phyloP scores from a whole-genome alignment of 83 land plant genomes.

The Picea abies region DNA sequence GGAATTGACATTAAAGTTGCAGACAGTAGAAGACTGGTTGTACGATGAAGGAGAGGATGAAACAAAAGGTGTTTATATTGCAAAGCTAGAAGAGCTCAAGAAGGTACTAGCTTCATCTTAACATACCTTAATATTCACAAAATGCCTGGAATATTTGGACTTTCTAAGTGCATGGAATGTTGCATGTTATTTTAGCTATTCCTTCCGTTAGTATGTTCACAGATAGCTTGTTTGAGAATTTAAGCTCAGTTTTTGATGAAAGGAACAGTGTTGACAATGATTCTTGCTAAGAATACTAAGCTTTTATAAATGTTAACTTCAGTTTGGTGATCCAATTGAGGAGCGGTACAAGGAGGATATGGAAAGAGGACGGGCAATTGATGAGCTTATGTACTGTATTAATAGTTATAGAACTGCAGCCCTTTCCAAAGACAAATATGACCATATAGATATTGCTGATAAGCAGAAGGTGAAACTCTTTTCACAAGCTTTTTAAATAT shows the following conservation, averaged over 20 bases:
- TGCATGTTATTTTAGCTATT: neutral
- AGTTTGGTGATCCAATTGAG: constrained; percentile 78
- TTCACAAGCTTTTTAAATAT: neutral
- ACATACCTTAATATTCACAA: neutral
- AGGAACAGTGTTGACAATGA: too few species aligned
- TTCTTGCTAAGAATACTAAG: too few species aligned
- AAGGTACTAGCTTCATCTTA: constrained; percentile 41
- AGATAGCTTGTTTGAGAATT: too few species aligned
- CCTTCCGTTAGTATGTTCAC: neutral
- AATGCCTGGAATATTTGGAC: neutral
- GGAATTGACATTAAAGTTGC: constrained; percentile 59
- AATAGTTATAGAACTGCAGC: constrained; percentile 92
- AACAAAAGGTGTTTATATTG: constrained; percentile 69
- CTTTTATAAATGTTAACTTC: constrained; percentile 4
- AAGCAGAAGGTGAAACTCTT: constrained; percentile 78
- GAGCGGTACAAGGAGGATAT: constrained; percentile 73
- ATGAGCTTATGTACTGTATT: constrained; percentile 73
- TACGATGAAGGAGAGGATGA: constrained; percentile 99
- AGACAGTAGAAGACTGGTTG: constrained; percentile 90
- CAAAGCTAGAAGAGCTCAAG: constrained; percentile 76
- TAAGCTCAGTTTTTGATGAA: too few species aligned
- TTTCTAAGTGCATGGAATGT: neutral
- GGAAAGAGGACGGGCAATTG: constrained; percentile 64
- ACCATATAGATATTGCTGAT: constrained; percentile 81
- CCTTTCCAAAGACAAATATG: constrained; percentile 81